phyloP scores from a whole-genome alignment of 306 rosid species.

The Geum urbanum region DNA sequence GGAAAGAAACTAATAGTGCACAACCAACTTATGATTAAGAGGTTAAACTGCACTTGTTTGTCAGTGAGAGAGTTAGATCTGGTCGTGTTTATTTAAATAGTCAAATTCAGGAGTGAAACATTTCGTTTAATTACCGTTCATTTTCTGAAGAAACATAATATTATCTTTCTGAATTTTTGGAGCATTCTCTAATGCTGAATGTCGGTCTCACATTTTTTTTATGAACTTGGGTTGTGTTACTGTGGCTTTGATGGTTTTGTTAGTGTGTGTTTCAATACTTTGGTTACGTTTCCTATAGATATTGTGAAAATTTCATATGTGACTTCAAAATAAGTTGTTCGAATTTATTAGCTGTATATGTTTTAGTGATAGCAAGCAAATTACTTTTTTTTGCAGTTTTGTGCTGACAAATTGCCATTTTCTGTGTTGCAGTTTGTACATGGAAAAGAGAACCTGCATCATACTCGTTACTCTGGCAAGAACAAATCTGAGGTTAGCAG shows the following conservation, averaged over 20 bases:
- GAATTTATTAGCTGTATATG: not conserved
- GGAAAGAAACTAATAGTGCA: not conserved
- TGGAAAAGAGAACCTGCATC: slow-evolving; percentile 51
- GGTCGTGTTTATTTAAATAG: not conserved
- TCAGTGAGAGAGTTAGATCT: not conserved
- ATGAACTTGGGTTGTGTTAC: not conserved
- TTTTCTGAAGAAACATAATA: not conserved
- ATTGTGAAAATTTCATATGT: not conserved
- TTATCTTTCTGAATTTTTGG: not conserved
- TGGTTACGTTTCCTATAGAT: not conserved
- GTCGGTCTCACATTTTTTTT: not conserved
- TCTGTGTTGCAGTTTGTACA: slow-evolving; percentile 42
- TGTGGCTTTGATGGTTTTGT: not conserved
- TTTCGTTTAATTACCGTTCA: not conserved
- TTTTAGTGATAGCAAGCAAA: not conserved
- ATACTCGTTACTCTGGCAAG: slow-evolving; percentile 34
- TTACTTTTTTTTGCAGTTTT: not conserved
- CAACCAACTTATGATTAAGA: not conserved
- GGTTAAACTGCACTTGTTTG: not conserved
- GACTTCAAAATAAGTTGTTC: not conserved
- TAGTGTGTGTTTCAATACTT: not conserved
- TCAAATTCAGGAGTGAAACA: not conserved
- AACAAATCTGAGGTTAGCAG: slow-evolving; percentile 47
- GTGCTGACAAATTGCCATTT: slow-evolving; percentile 15
- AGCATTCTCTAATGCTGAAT: not conserved